Conservation (phyloP, 805 yeast species). For the Debaryomyces hansenii region DNA sequence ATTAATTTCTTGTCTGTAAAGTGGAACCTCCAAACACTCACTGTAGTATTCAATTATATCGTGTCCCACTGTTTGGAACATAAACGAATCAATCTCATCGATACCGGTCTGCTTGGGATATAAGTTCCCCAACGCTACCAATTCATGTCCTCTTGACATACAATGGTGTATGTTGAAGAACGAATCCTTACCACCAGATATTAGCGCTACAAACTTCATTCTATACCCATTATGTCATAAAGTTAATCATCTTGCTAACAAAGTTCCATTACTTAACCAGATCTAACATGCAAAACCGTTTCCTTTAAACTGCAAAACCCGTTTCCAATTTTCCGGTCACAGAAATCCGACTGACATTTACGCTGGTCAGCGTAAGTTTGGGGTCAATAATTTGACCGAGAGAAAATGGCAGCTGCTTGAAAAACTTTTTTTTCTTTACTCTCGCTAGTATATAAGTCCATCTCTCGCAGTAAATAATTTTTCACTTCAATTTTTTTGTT, state of each 20-base stretch:
- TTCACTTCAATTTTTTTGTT: slow-evolving; percentile 6
- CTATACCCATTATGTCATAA: not conserved
- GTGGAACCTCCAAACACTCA: slow-evolving; percentile 75
- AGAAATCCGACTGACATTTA: not conserved
- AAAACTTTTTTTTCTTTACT: not conserved
- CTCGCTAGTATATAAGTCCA: not conserved
- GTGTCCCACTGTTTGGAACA: slow-evolving; percentile 98
- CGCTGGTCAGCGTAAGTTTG: not conserved
- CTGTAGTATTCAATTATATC: slow-evolving; percentile 65
- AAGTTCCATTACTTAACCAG: too few relatives aligned
- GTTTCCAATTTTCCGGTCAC: not conserved
- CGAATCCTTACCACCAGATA: slow-evolving; percentile 97
- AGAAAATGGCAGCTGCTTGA: not conserved
- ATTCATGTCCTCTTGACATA: slow-evolving; percentile 78
- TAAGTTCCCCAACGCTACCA: slow-evolving; percentile 82
- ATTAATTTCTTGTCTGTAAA: slow-evolving; percentile 64
- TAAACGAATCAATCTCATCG: slow-evolving; percentile 86
- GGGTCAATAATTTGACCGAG: not conserved
- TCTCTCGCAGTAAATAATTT: not conserved
- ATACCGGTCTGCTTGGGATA: slow-evolving; percentile 38
- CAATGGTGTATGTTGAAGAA: slow-evolving; percentile 88
- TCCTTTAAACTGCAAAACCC: too few relatives aligned
- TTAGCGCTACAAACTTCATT: slow-evolving; percentile 90
- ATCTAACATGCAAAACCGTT: not conserved
- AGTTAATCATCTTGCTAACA: too few relatives aligned